Percentiles rank a stretch among this genome's conserved stretches.
These are phyloP conservation scores for Aegilops tauschii DNA, from an alignment of 176 grass and related monocot genomes.

Conservation along the genomic window DNA sequence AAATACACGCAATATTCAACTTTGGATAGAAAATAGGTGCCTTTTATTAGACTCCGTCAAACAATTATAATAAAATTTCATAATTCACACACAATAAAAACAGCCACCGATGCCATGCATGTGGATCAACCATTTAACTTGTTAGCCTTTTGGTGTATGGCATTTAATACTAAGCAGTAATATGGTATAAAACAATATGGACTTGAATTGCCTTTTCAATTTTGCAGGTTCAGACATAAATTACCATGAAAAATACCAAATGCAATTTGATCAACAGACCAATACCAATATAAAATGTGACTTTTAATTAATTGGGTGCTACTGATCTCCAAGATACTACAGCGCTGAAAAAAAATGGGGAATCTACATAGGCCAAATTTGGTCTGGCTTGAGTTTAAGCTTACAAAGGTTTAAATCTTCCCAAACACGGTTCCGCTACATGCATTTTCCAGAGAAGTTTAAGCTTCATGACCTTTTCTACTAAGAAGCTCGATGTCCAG, in stretches of 20 bases:
- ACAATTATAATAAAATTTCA: background rate
- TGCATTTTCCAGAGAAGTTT: slow-evolving; percentile 1
- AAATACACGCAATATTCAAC: background rate
- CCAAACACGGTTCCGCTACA: background rate
- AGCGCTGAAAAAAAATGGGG: background rate
- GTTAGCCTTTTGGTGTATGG: background rate
- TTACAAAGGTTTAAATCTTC: background rate
- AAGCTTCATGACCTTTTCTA: background rate
- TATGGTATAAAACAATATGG: background rate
- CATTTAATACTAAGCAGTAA: background rate
- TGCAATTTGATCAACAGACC: background rate
- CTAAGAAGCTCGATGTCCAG: background rate
- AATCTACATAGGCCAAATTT: background rate
- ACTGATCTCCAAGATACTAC: background rate
- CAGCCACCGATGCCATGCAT: background rate
- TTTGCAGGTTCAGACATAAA: background rate
- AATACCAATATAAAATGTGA: background rate
- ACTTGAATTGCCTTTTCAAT: background rate
- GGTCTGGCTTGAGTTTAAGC: background rate
- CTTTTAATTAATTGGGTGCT: background rate
- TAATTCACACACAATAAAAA: background rate
- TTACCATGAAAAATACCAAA: background rate
- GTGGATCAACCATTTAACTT: background rate
- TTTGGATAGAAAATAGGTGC: background rate
- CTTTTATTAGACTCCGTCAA: background rate